Base-by-base conservation (phyloP, 441 rosid genomes). In the Mallotus japonicus region DNA sequence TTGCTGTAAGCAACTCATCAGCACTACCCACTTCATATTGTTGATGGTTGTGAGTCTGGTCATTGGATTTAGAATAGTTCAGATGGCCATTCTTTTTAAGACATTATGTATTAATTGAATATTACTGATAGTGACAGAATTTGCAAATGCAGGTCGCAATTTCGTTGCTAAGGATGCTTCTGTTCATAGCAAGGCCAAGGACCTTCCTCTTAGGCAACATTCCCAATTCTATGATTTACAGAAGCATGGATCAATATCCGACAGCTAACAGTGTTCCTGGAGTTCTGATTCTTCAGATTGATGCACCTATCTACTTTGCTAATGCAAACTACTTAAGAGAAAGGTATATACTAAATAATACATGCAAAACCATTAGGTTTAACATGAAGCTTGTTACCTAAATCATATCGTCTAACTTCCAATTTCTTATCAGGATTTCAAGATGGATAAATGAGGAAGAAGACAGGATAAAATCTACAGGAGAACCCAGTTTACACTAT, bases 381-480 rank as follows among this genome's bases (percentile, higher is more conserved):
- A 11, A 75, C 17, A 59, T 13, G 15, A 65, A 22, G 28, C 46
- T 54, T 53, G 24, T 67, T 46, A 17, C 40, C 42, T 44, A 56
- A 9, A 54, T 49, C 50, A 12, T 32, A 40, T 6, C 59, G 22
- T 49, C 17, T 34, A 3, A 8, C 40, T 59, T 68, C 14, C 40
- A 46, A 62, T 59, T 44, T 37, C 9, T 34, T 58, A 40, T 19
- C 72, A 95, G 98, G 85, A 86, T 95, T 69, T 76, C 82, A 4
- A 83, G 99, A 76, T 95, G 98, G 98, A 83, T 91, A 0, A 80
- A 87, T 75, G 97, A 95, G 68, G 98, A 93, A 72, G 97, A 95
- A 79, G 96, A 91, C 3, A 86, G 78, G 76, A 24, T 91, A 74
- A 90, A 84, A 80, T 77, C 87, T 2, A 85, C 78, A 19, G 83